Conservation (phyloP, 2,329 filamentous ascomycete species). For the Tolypocladium album region DNA sequence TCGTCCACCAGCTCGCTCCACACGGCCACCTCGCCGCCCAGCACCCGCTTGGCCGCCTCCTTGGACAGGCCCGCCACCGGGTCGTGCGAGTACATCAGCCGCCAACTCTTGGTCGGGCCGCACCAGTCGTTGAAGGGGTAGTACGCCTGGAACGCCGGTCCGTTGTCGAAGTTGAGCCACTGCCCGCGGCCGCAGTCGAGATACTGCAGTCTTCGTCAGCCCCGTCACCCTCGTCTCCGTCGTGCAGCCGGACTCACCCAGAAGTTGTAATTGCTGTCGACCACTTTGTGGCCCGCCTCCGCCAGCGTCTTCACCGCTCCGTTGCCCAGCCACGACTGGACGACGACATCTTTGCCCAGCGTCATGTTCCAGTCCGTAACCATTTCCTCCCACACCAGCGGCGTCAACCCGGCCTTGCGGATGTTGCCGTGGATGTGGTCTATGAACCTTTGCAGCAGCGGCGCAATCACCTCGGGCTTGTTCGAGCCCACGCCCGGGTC, state of each 20-base stretch:
- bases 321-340: constrained; percentile 69
- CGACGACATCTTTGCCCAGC: constrained; percentile 57
- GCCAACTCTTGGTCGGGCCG: constrained; percentile 70
- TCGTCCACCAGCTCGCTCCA: constrained; percentile 76
- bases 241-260: constrained; percentile 43
- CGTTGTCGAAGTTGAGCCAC: constrained; percentile 63
- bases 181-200: constrained; percentile 75
- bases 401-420: constrained; percentile 51
- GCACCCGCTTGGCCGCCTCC: constrained; percentile 53
- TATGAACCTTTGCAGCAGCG: constrained; percentile 69
- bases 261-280: constrained; percentile 66
- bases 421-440: constrained; percentile 58
- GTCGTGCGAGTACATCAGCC: constrained; percentile 70
- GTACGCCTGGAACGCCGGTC: constrained; percentile 31
- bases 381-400: constrained; percentile 86
- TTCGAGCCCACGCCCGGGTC: constrained; percentile 65
- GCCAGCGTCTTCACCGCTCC: constrained; percentile 50
- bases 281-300: constrained; percentile 54
- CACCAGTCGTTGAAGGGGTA: constrained; percentile 79
- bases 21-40: constrained; percentile 73
- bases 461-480: constrained; percentile 51
- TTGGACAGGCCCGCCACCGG: constrained; percentile 53
- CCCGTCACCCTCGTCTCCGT: background rate
- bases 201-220: constrained; percentile 37
- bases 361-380: constrained; percentile 67